Evolutionary conservation across 768 basidiomycete genomes (phyloP).

Genomic region (Mycena olivaceomarginata): DNA sequence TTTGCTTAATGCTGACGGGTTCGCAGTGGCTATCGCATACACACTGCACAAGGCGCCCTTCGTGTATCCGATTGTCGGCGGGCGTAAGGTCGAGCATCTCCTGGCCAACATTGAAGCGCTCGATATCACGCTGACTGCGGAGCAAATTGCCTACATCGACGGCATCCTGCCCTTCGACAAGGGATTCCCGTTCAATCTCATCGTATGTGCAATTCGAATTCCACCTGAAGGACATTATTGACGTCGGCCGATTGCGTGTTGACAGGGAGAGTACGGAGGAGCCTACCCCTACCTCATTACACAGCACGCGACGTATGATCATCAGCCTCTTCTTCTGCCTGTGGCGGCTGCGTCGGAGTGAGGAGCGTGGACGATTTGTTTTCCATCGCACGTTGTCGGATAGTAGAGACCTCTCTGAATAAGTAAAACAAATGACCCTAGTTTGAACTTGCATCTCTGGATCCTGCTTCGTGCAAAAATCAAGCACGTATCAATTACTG

Average conservation of each 20-base stretch:
- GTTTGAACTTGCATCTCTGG: no score
- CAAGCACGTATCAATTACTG: no score
- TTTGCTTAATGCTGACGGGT: not conserved
- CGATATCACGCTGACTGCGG: slow-evolving; percentile 56
- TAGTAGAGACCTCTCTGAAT: no score
- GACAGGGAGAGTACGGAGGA: slow-evolving; percentile 23
- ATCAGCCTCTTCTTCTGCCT: slow-evolving; percentile 7
- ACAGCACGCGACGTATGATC: not conserved
- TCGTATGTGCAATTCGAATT: not conserved
- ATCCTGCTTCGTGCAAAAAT: no score
- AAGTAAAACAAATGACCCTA: no score
- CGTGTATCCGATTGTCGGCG: slow-evolving; percentile 63
- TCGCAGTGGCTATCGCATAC: slow-evolving; percentile 30
- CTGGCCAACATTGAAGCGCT: slow-evolving; percentile 63
- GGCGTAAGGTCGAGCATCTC: slow-evolving; percentile 65
- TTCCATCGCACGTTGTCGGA: no score
- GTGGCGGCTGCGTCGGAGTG: not conserved
- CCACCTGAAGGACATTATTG: not conserved
- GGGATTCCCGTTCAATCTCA: slow-evolving; percentile 54
- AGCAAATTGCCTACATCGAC: slow-evolving; percentile 61
- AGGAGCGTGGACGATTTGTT: no score
- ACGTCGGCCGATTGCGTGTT: not conserved
- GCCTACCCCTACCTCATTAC: not conserved
- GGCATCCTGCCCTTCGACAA: slow-evolving; percentile 55
- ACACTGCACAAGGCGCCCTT: slow-evolving; percentile 65